phyloP scores from a whole-genome alignment of 2,329 filamentous ascomycete genomes.

The Trichoderma polysporum region DNA sequence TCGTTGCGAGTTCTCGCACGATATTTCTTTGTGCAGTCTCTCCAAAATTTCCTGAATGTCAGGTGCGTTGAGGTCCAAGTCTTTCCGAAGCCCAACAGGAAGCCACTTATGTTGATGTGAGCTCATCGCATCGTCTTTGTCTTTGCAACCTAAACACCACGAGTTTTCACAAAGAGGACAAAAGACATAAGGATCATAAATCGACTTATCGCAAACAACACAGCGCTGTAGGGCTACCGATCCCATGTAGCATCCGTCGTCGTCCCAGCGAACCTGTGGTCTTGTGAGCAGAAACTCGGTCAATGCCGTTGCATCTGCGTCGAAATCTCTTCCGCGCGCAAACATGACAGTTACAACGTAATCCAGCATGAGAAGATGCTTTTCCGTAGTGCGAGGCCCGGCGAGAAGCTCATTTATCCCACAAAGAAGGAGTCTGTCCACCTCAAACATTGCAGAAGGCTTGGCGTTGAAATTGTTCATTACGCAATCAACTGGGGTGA shows the following conservation, averaged over 20 bases:
- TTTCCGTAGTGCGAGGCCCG: conserved; percentile 2
- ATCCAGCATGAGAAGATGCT: neutral
- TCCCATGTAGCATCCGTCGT: conserved; percentile 4
- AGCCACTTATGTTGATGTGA: conserved; percentile 16
- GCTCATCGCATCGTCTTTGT: neutral
- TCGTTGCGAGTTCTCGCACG: neutral
- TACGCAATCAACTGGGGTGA: conserved; percentile 22
- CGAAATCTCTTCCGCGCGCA: neutral
- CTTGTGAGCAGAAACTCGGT: conserved; percentile 4
- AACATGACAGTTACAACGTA: neutral
- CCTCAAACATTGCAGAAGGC: neutral
- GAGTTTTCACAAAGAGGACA: conserved; percentile 15
- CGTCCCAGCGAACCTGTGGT: conserved; percentile 9
- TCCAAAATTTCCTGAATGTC: conserved; percentile 17
- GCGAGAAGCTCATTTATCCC: conserved; percentile 4
- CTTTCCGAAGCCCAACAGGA: neutral
- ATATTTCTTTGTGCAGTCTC: neutral
- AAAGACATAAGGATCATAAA: conserved; percentile 10
- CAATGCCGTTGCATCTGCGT: neutral
- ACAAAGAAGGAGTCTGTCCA: conserved; percentile 12
- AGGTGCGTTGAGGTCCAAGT: conserved; percentile 15
- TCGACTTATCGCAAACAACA: neutral
- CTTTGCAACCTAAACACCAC: conserved; percentile 4
- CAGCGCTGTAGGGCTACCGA: neutral
- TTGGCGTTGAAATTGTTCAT: neutral